These are phyloP conservation scores for Solanum medicagineum DNA, from an alignment of 257 asterid species.

Conservation along the genomic window DNA sequence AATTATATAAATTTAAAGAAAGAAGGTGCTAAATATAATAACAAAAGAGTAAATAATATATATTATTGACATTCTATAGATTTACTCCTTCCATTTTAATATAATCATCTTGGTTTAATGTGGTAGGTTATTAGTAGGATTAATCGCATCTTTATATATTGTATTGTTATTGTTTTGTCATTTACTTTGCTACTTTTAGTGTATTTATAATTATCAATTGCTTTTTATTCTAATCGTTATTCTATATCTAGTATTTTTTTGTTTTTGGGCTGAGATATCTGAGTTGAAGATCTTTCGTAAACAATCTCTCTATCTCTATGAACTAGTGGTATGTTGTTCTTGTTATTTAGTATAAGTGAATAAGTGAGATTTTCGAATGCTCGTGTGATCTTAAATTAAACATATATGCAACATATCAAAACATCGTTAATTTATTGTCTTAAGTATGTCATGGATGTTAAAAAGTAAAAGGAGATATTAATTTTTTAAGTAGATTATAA, in stretches of 20 bases:
- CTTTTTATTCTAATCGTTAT: too few relatives aligned
- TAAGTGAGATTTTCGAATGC: neutral
- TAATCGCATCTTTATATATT: too few relatives aligned
- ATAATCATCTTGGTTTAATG: neutral
- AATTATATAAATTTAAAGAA: constrained; percentile 1
- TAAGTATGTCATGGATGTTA: neutral
- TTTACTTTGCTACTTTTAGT: too few relatives aligned
- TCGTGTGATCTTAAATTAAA: neutral
- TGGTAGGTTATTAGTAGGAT: neutral
- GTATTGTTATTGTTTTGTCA: too few relatives aligned
- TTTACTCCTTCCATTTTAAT: neutral
- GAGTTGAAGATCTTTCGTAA: too few relatives aligned
- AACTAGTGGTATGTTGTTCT: too few relatives aligned
- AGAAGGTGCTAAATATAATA: neutral
- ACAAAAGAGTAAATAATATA: neutral
- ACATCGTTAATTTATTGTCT: neutral
- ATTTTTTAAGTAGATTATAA: neutral
- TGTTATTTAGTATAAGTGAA: neutral
- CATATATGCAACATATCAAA: neutral
- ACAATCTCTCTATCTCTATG: too few relatives aligned
- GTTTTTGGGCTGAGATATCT: too few relatives aligned
- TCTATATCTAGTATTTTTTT: too few relatives aligned
- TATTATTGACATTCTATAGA: neutral
- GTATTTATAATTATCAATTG: too few relatives aligned
- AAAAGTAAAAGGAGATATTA: neutral